A percentile compares a stretch with the other conserved stretches of the same genome.
Evolutionary conservation across 2,329 filamentous ascomycete genomes (phyloP).

Genomic region (Cytospora piceae): DNA sequence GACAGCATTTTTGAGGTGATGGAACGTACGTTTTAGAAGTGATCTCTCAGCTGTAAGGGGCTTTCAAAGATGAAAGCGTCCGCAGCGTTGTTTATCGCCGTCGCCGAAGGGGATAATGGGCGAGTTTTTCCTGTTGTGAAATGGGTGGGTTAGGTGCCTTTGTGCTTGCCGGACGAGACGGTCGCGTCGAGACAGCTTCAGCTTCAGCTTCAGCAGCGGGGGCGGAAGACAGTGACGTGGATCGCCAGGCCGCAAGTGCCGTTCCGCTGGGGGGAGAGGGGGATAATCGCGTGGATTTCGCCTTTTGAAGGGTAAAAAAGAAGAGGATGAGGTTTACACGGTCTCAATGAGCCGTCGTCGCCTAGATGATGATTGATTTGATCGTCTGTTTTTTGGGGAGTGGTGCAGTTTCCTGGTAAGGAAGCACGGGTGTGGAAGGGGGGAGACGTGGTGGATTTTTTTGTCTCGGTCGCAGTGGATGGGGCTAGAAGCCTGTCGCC

Average conservation of each 20-base stretch:
- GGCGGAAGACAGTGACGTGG: slow-evolving; percentile 25
- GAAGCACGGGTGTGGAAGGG: slow-evolving; percentile 25
- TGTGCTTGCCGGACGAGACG: slow-evolving; percentile 17
- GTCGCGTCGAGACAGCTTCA: slow-evolving; percentile 31
- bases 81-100: slow-evolving; percentile 21
- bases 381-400: slow-evolving; percentile 19
- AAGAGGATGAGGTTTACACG: slow-evolving; percentile 15
- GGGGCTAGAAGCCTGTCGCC: slow-evolving; percentile 26
- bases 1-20: slow-evolving; percentile 1
- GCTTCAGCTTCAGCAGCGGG: slow-evolving; percentile 27
- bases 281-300: slow-evolving; percentile 18
- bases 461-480: slow-evolving; percentile 23
- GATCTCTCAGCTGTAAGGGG: slow-evolving; percentile 32
- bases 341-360: slow-evolving; percentile 26
- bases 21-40: slow-evolving; percentile 31
- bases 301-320: slow-evolving; percentile 8
- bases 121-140: slow-evolving; percentile 11
- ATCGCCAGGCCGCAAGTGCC: slow-evolving; percentile 25
- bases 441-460: slow-evolving; percentile 26
- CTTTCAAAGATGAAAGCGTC: slow-evolving; percentile 30
- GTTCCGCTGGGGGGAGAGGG: slow-evolving; percentile 10
- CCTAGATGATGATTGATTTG: slow-evolving; percentile 19
- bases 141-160: slow-evolving; percentile 7
- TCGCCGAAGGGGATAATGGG: slow-evolving; percentile 14
- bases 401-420: slow-evolving; percentile 20